Evolutionary conservation across 768 basidiomycete genomes (phyloP), one percentile per base, ranked within the genome.

Genomic region (Pluteus cervinus): DNA sequence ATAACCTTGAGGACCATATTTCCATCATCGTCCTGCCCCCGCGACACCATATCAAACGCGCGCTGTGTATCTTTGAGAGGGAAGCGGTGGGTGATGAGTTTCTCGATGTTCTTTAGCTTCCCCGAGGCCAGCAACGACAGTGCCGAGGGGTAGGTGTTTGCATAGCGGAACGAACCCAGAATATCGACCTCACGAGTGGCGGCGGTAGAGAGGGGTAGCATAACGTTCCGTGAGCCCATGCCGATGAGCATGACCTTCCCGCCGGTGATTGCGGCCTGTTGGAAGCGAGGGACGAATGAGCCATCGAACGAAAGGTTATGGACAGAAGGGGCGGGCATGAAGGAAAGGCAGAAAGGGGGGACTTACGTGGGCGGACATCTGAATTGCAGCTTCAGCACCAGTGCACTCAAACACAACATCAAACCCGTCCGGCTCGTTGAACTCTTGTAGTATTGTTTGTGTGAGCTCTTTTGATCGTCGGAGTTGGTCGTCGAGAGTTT

Each of bases 321-420:
- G 16, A 18, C 20, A 29, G 26, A 30, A 36, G 40, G 24, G 23
- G 34, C 37, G 40, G 44, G 41, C 34, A 44, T 33, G 41, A 21
- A 43, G 25, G 24, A 40, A 39, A 24, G 25, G 24, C 33, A 47
- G 33, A 25, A 37, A 34, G 39, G 29, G 28, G 16, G 37, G 10
- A 72, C 89, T 70, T 65, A 92, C 89, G 63, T 86, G 78, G 44
- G 93, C 73, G 35, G 86, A 82, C 78, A 88, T 81, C 56, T 94
- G 90, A 54, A 94, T 89, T 54, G 86, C 89, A 24, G 79, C 71
- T 58, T 94, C 91, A 2, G 89, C 90, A 44, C 93, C 93, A 9
- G 91, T 92, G 62, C 93, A 98, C 60, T 98, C 93, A 52, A 93
- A 87, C 33, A 97, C 83, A 53, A 87, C 69, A 57, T 96, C 91